Base-by-base conservation (phyloP, 257 asterid species). In the Voacanga thouarsii region DNA sequence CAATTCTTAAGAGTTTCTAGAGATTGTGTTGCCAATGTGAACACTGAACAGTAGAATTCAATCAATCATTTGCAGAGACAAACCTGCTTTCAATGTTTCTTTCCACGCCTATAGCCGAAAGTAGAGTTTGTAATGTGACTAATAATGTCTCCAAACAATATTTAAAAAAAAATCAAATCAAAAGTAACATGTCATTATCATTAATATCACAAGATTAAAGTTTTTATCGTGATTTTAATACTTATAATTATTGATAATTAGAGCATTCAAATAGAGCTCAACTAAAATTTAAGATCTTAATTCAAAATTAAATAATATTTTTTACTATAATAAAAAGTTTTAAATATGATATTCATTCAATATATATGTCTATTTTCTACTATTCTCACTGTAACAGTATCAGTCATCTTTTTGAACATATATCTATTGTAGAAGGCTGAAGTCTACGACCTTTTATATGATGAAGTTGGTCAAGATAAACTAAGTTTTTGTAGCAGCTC, bases 51-150 rank as follows among this genome's bases (percentile, higher is more conserved):
- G 74, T 23, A 44, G 24, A 26, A 50, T 73, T 53, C 65, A 73
- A 26, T 73, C 77, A 51, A 74, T 74, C 77, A 74, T 28, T 55
- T 30, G 60, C 50, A 19, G 50, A 71, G 57, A 47, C 59, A 44
- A 43, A 55, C 67, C 7, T 73, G 43, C 51, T 28, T 55, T 55
- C 15, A 56, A 50, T 16, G 8, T 73, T 55, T 55, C 43, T 53
- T 55, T 55, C 75, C 55, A 33, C 37, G 60, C 74, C 12, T 74
- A 56, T 74, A 56, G 77, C 77, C 77, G 77, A 74, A 74, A 74
- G 77, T 53, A 28, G 19, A 37, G 18, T 51, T 21, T 51, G 23
- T 47, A 26, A 12, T 33, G 6, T 44, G 57, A 24, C 18, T 71
- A 71, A 71, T 71, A 24, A 71, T 71, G 75, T 49, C 59, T 47